phyloP scores from a whole-genome alignment of 768 basidiomycete genomes.

The Hypholoma fasciculare region DNA sequence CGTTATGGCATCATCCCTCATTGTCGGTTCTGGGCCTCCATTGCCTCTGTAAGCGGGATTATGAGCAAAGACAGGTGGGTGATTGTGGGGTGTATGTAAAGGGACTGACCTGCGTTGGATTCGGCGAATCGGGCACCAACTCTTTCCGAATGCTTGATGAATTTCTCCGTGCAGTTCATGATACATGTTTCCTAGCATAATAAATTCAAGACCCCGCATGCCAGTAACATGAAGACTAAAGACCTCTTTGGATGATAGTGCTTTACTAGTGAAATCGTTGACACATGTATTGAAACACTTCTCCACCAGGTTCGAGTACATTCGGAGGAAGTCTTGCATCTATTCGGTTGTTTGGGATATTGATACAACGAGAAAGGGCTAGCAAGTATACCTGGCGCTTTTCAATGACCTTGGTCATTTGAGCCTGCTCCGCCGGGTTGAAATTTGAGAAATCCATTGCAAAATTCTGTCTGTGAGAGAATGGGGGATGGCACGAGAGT shows the following conservation, averaged over 20 bases:
- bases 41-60: constrained; percentile 30
- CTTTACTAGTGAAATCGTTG: constrained; percentile 96
- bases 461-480: constrained; percentile 3
- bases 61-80: not conserved
- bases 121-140: constrained; percentile 93
- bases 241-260: constrained; percentile 92
- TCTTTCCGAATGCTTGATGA: constrained; percentile 93
- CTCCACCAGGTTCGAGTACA: constrained; percentile 94
- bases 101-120: constrained; percentile 78
- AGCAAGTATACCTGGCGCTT: constrained; percentile 82
- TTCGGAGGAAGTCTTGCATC: constrained; percentile 98
- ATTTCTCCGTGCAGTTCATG: constrained; percentile 95
- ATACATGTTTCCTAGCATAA: constrained; percentile 78
- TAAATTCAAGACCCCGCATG: constrained; percentile 1
- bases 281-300: constrained; percentile 94
- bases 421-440: constrained; percentile 91
- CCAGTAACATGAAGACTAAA: not conserved
- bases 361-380: not conserved
- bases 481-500: constrained; percentile 11
- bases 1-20: constrained; percentile 13
- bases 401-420: constrained; percentile 93
- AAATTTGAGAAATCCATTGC: constrained; percentile 91
- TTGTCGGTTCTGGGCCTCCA: constrained; percentile 41
- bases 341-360: constrained; percentile 29
- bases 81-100: not conserved